These are phyloP conservation scores for Lojkania enalia DNA, from an alignment of 2,329 filamentous ascomycete genomes.

Conservation along the genomic window DNA sequence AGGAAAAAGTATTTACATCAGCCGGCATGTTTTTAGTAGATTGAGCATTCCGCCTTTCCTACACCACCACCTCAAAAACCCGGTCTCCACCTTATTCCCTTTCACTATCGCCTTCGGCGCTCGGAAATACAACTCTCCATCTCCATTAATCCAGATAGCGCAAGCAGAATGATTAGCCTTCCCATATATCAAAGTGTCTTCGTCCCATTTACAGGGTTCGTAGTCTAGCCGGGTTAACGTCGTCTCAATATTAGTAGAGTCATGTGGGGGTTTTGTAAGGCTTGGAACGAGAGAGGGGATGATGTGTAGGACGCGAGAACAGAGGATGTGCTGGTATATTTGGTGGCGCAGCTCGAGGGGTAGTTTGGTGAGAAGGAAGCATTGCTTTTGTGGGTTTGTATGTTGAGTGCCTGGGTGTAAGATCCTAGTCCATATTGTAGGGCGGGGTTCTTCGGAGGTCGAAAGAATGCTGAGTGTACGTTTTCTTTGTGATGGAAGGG, in stretches of 20 bases:
- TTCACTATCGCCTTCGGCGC: neutral
- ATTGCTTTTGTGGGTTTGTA: neutral
- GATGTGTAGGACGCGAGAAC: conserved; percentile 5
- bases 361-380: conserved; percentile 6
- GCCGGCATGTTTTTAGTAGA: conserved; percentile 6
- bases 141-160: conserved; percentile 4
- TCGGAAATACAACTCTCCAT: conserved; percentile 8
- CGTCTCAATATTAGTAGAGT: neutral
- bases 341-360: conserved; percentile 5
- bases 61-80: conserved; percentile 9
- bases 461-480: too few relatives aligned
- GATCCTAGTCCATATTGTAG: too few relatives aligned
- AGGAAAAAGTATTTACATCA: conserved; percentile 6
- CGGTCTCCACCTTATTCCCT: neutral
- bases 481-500: too few relatives aligned
- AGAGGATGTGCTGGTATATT: conserved; percentile 4
- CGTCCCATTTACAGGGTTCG: conserved; percentile 1
- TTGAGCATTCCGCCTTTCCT: conserved; percentile 1
- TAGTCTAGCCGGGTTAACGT: conserved; percentile 4
- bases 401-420: too few relatives aligned
- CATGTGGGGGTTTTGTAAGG: neutral
- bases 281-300: conserved; percentile 9
- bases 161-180: neutral
- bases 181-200: neutral
- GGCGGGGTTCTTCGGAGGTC: too few relatives aligned